Evolutionary conservation across 2,329 filamentous ascomycete species (phyloP).

Genomic region (Nothophaeocryptopus gaeumannii): DNA sequence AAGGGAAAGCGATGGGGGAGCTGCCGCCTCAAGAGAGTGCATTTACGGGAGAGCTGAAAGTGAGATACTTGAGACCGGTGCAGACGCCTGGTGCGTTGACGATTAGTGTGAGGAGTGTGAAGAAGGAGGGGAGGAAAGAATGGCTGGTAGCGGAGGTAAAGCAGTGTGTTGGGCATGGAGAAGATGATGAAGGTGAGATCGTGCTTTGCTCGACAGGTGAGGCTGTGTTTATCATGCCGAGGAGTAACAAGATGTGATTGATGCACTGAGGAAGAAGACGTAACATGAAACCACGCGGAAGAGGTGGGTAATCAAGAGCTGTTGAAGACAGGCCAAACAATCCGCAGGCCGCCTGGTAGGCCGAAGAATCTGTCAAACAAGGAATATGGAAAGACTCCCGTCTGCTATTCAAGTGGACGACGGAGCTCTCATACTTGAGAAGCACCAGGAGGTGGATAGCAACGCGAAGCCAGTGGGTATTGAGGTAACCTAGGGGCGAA

Average conservation of each 20-base stretch:
- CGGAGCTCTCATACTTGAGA: too few species aligned
- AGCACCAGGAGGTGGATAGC: too few species aligned
- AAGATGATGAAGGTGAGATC: constrained; percentile 46
- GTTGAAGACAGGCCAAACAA: too few species aligned
- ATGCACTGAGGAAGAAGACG: background rate
- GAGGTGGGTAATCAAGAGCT: background rate
- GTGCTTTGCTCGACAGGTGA: constrained; percentile 52
- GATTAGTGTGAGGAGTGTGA: constrained; percentile 42
- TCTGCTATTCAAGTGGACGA: too few species aligned
- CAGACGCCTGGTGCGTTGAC: constrained; percentile 50
- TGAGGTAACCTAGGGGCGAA: too few species aligned
- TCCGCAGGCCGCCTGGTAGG: too few species aligned
- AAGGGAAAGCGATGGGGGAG: constrained; percentile 24
- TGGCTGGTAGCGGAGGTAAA: constrained; percentile 49
- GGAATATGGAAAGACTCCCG: too few species aligned
- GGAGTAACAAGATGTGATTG: constrained; percentile 20
- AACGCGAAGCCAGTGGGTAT: too few species aligned
- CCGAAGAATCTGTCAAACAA: too few species aligned
- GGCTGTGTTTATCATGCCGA: constrained; percentile 49
- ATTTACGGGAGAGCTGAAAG: constrained; percentile 56
- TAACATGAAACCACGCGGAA: background rate
- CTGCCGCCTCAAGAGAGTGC: constrained; percentile 28
- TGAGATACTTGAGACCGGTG: constrained; percentile 54
- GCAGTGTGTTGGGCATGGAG: constrained; percentile 23
- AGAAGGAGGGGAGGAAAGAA: constrained; percentile 54